Conservation (phyloP, 495 filamentous ascomycete genomes). For the Schizothecium vesticola region DNA sequence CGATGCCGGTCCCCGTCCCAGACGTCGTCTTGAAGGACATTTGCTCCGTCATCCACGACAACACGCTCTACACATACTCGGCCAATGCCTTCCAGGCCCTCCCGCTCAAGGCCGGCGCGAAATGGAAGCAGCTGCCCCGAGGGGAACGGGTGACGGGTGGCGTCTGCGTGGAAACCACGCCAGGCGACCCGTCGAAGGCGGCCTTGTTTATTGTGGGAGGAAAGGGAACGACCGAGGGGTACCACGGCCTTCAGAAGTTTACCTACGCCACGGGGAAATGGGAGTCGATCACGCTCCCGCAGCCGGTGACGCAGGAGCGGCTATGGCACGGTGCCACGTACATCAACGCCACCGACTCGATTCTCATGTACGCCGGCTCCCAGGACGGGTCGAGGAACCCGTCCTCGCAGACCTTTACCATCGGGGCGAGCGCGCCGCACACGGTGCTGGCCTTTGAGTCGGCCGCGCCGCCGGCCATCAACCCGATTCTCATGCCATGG, state of each 20-base stretch:
- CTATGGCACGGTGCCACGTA: constrained; percentile 72
- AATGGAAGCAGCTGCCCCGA: constrained; percentile 61
- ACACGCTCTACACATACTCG: constrained; percentile 83
- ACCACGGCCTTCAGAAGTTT: constrained; percentile 78
- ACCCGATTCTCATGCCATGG: constrained; percentile 75
- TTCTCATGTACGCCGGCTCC: constrained; percentile 77
- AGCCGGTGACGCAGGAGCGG: constrained; percentile 59
- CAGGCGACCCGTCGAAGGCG: constrained; percentile 44
- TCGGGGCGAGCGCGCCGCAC: constrained; percentile 58
- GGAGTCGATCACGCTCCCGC: constrained; percentile 56
- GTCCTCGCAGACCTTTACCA: constrained; percentile 71
- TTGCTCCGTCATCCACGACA: constrained; percentile 77
- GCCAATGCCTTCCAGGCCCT: constrained; percentile 70
- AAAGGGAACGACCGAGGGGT: constrained; percentile 47
- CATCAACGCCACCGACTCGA: constrained; percentile 60
- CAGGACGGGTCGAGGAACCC: constrained; percentile 48
- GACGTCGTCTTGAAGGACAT: constrained; percentile 60
- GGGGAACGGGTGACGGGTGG: constrained; percentile 66
- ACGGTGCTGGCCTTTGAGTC: constrained; percentile 49
- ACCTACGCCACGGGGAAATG: constrained; percentile 71
- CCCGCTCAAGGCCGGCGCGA: constrained; percentile 56
- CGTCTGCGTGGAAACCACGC: constrained; percentile 67
- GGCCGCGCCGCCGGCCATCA: constrained; percentile 54
- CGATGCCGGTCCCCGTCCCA: constrained; percentile 63
- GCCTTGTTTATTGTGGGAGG: constrained; percentile 86